Base-by-base conservation (phyloP, 139 green algal species). In the Chlorella sp. region DNA sequence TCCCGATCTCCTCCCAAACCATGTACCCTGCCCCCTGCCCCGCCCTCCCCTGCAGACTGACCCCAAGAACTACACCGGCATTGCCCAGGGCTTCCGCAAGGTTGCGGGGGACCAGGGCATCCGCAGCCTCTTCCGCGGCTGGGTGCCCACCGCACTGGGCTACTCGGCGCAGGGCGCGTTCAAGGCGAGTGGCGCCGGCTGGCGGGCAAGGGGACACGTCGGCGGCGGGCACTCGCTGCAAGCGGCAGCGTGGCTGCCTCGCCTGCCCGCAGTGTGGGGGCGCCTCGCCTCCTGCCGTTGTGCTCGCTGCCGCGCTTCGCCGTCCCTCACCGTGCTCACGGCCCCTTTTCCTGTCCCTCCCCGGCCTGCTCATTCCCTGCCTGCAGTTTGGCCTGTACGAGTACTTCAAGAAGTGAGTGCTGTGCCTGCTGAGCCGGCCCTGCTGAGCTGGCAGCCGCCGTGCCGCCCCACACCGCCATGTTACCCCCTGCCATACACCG, bases 361-460 rank as follows among this genome's bases (percentile, higher is more conserved):
- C 37, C 21, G 1, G 19, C 0, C 64, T 66, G 3, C 53, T 37
- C 15, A 2, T 40, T 16, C 21, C 53, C 0, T 22, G 26, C 61
- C 36, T 87, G 83, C 83, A 87, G 19, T 94, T 90, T 28, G 87
- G 87, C 78, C 79, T 98, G 24, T 99, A 99, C 86, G 97, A 98
- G 93, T 96, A 95, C 91, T 98, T 98, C 92, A 98, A 98, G 95
- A 97, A 98, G 95, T 97, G 82, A 93, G 95, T 57, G 48, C 48
- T 57, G 9, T 5, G 48, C 48, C 48, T 9, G 48, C 48, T 57
- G 48, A 57, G 48, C 48, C 9, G 48, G 5, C 48, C 9, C 48
- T 57, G 48, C 48, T 57, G 48, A 57, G 48, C 48, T 57, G 48
- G 48, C 48, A 57, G 48, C 48, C 9, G 48, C 48, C 48, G 7